Percentiles rank a stretch among this genome's conserved stretches.
These are phyloP conservation scores for Aspergillus asperescens DNA, from an alignment of 495 filamentous ascomycete species.

Conservation along the genomic window DNA sequence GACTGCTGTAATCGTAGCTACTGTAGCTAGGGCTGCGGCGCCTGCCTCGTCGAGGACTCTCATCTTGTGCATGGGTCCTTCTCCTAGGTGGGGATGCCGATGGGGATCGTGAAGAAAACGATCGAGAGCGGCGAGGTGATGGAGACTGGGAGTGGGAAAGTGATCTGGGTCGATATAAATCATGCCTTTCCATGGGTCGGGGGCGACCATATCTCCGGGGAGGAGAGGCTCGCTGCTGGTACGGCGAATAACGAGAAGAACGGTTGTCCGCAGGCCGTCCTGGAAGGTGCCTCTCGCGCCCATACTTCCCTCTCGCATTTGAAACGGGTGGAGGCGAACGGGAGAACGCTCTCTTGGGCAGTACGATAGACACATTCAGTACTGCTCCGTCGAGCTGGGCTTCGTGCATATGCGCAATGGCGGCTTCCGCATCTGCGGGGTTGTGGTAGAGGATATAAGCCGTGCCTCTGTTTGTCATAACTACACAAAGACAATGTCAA, in stretches of 20 bases:
- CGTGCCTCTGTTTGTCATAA: constrained; percentile 84
- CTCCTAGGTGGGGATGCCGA: constrained; percentile 33
- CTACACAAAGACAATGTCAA: constrained; percentile 39
- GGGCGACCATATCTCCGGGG: constrained; percentile 35
- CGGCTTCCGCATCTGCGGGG: constrained; percentile 74
- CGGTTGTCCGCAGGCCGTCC: constrained; percentile 27
- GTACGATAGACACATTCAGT: constrained; percentile 88
- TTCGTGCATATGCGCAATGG: constrained; percentile 97
- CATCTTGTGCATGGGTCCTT: constrained; percentile 24
- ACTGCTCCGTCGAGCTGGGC: constrained; percentile 84
- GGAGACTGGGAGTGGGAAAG: constrained; percentile 43
- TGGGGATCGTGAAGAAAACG: constrained; percentile 28
- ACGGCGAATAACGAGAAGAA: constrained; percentile 25
- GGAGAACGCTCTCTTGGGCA: constrained; percentile 67
- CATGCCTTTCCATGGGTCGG: constrained; percentile 41
- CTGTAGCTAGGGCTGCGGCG: constrained; percentile 53
- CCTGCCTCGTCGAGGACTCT: constrained; percentile 33
- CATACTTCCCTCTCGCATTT: constrained; percentile 24
- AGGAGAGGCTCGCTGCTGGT: constrained; percentile 27
- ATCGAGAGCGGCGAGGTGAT: constrained; percentile 39
- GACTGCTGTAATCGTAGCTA: constrained; percentile 48
- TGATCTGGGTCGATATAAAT: constrained; percentile 46
- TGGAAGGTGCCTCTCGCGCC: constrained; percentile 32
- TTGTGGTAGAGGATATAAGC: constrained; percentile 86
- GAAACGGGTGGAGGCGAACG: constrained; percentile 43